Conservation (phyloP, 2,329 filamentous ascomycete species). For the Hymenotorrendiella dingleyae region DNA sequence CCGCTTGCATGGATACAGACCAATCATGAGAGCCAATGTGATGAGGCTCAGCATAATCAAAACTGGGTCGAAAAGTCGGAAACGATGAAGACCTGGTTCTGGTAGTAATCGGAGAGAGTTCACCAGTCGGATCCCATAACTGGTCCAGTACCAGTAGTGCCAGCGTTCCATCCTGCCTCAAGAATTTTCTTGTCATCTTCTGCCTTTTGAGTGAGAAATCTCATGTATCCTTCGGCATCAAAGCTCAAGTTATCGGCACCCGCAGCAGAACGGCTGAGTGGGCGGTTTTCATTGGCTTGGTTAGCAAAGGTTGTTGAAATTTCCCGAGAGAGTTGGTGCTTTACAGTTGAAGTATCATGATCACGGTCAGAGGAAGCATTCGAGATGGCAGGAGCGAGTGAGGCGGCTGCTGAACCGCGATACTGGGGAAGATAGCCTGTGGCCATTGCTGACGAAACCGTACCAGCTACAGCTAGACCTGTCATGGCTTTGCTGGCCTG, state of each 20-base stretch:
- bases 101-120: neutral
- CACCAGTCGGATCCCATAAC: slow-evolving; percentile 17
- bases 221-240: slow-evolving; percentile 23
- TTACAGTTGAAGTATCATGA: slow-evolving; percentile 5
- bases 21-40: too few relatives aligned
- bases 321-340: slow-evolving; percentile 6
- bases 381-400: slow-evolving; percentile 25
- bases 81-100: neutral
- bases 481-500: slow-evolving; percentile 18
- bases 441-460: slow-evolving; percentile 28
- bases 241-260: slow-evolving; percentile 8
- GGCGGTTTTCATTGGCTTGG: slow-evolving; percentile 18
- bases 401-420: slow-evolving; percentile 28
- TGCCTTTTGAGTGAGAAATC: slow-evolving; percentile 19
- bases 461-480: slow-evolving; percentile 25
- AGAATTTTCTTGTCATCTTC: slow-evolving; percentile 16
- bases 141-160: slow-evolving; percentile 15
- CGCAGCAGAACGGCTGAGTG: slow-evolving; percentile 9
- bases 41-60: neutral
- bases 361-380: slow-evolving; percentile 11
- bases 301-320: neutral
- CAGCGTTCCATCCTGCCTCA: slow-evolving; percentile 16
- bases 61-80: neutral
- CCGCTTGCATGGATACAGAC: too few relatives aligned
- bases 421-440: slow-evolving; percentile 31